Evolutionary conservation across 345 rosid genomes (phyloP), one percentile per base, ranked within the genome.

Genomic region (Populus euphratica): DNA sequence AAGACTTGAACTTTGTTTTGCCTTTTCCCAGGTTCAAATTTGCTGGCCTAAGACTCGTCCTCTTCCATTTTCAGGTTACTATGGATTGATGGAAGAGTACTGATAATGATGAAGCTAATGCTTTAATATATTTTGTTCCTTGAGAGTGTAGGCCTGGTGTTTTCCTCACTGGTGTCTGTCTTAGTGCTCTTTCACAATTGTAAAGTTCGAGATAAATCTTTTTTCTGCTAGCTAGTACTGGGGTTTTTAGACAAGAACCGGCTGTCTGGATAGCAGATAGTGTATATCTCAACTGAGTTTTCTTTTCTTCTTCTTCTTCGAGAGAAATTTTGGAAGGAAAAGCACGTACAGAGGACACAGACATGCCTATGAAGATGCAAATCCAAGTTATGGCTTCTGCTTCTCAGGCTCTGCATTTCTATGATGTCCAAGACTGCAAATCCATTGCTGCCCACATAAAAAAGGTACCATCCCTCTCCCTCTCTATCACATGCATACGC

Each of bases 291-390:
- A 64, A 36, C 78, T 69, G 66, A 36, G 61, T 21, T 65, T 54
- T 63, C 35, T 29, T 49, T 68, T 14, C 25, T 33, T 33, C 35
- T 33, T 33, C 35, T 33, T 33, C 5, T 33, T 33, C 35, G 70
- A 17, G 10, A 76, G 47, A 69, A 85, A 79, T 91, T 93, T 85
- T 91, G 84, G 93, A 90, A 89, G 96, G 93, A 4, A 91, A 89
- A 85, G 93, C 90, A 23, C 69, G 83, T 74, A 44, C 89, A 63
- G 92, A 92, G 77, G 98, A 94, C 85, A 89, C 97, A 73, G 97
- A 94, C 43, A 94, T 94, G 98, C 93, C 98, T 35, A 29, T 84
- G 85, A 93, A 91, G 90, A 91, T 94, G 98, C 98, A 92, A 87
- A 74, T 83, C 65, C 89, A 90, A 56, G 98, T 97, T 70, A 92